Evolutionary conservation across 2,329 filamentous ascomycete genomes (phyloP), one percentile per base, ranked within the genome.

Genomic region (Paraconiothyrium brasiliense): DNA sequence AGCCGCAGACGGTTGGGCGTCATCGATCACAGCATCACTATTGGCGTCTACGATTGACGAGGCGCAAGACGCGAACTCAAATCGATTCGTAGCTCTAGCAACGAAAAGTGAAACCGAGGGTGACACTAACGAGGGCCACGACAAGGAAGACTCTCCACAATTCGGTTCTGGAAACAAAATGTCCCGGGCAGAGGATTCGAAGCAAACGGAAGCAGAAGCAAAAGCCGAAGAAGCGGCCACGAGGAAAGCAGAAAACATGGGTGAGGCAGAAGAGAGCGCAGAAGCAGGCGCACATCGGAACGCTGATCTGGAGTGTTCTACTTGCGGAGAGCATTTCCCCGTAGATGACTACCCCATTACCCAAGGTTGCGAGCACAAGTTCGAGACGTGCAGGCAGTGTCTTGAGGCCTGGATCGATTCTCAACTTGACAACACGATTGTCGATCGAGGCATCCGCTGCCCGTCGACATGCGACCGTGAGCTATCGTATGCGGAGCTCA

Each of bases 381-480:
- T 65, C 4, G 52, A 71, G 3, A 73, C 71, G 20, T 80, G 77
- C 62, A 57, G 24, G 10, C 63, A 73, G 13, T 80, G 78, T 58
- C 67, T 77, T 10, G 60, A 72, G 14, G 49, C 4, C 16, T 79
- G 77, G 77, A 65, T 79, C 30, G 66, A 67, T 1, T 69, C 71
- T 3, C 72, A 78, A 58, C 64, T 79, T 34, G 64, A 69, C 20
- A 60, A 54, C 24, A 75, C 75, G 55, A 71, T 71, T 4, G 81
- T 80, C 78, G 79, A 80, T 24, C 74, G 81, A 10, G 79, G 86
- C 47, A 73, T 72, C 44, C 88, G 85, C 57, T 84, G 84, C 30
- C 34, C 48, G 30, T 34, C 27, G 0, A 83, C 85, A 60, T 87
- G 85, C 64, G 67, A 77, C 8, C 76, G 74, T 30, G 58, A 66